Evolutionary conservation across 345 rosid genomes (phyloP).

Genomic region (Citrus inodora): DNA sequence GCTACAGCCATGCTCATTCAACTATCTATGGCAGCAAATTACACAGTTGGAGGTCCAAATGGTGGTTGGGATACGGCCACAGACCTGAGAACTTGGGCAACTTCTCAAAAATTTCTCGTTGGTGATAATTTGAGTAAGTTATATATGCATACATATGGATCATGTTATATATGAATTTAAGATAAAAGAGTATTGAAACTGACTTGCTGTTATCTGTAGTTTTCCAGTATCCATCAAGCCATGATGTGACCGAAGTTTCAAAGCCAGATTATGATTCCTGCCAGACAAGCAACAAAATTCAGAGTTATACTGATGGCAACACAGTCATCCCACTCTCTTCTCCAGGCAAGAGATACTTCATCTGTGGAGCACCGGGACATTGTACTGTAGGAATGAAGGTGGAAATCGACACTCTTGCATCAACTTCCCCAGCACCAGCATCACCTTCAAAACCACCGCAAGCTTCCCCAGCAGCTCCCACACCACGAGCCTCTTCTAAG

Average conservation of each 20-base stretch:
- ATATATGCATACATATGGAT: background rate
- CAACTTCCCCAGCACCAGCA: constrained; percentile 24
- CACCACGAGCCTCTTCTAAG: constrained; percentile 8
- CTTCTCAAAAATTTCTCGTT: constrained; percentile 42
- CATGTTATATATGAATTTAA: background rate
- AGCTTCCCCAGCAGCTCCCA: background rate
- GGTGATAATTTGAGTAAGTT: constrained; percentile 75
- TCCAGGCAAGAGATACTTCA: constrained; percentile 78
- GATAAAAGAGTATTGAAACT: background rate
- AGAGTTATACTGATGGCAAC: constrained; percentile 43
- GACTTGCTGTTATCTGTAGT: constrained; percentile 31
- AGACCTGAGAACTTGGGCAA: constrained; percentile 50
- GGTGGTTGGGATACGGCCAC: constrained; percentile 63
- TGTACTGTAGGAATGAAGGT: constrained; percentile 74
- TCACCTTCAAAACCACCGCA: constrained; percentile 25
- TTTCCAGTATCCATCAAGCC: constrained; percentile 49
- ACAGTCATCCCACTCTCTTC: constrained; percentile 52
- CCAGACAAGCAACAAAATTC: constrained; percentile 39
- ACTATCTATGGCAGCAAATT: constrained; percentile 47
- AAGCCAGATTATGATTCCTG: constrained; percentile 58
- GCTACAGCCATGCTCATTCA: constrained; percentile 36
- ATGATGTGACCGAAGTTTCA: constrained; percentile 58
- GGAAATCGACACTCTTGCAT: constrained; percentile 43
- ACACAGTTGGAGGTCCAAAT: constrained; percentile 58
- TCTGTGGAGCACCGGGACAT: constrained; percentile 65